These are phyloP conservation scores for Aspergillus quadrilineatus DNA, from an alignment of 2,329 filamentous ascomycete species.

Conservation along the genomic window DNA sequence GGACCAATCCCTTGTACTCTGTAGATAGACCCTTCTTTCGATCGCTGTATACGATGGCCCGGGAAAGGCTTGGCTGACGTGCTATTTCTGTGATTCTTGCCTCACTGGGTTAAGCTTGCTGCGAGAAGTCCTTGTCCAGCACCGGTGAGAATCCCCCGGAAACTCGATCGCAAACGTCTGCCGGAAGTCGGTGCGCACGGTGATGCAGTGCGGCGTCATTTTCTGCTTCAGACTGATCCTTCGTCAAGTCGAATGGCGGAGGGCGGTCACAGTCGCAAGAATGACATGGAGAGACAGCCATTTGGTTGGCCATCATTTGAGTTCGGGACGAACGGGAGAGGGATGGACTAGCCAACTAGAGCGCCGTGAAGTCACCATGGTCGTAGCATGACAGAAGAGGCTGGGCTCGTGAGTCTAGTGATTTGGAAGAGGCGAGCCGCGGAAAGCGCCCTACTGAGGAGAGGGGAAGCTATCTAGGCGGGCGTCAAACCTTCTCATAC, in stretches of 20 bases:
- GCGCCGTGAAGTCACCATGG: neutral
- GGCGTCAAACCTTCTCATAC: slow-evolving; percentile 3
- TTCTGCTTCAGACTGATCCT: neutral
- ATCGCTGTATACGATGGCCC: neutral
- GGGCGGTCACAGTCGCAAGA: neutral
- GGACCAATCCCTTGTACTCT: neutral
- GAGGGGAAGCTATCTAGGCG: slow-evolving; percentile 4
- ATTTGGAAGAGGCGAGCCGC: slow-evolving; percentile 20
- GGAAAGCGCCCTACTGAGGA: slow-evolving; percentile 24
- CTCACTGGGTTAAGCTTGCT: slow-evolving; percentile 13
- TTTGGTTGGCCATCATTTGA: neutral
- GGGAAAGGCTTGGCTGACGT: slow-evolving; percentile 32
- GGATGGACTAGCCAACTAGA: neutral
- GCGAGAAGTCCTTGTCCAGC: slow-evolving; percentile 15
- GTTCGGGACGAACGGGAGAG: neutral
- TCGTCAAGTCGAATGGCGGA: neutral
- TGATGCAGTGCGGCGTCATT: neutral
- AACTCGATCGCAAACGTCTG: slow-evolving; percentile 23
- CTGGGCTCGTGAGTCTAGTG: neutral
- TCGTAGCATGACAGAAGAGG: neutral
- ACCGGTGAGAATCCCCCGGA: slow-evolving; percentile 34
- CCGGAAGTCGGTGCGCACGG: slow-evolving; percentile 9
- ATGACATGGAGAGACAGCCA: neutral
- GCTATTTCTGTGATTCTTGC: slow-evolving; percentile 9
- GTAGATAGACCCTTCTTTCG: neutral